phyloP scores from a whole-genome alignment of 352 stramenopile genomes.

The Pythium folliculosum region DNA sequence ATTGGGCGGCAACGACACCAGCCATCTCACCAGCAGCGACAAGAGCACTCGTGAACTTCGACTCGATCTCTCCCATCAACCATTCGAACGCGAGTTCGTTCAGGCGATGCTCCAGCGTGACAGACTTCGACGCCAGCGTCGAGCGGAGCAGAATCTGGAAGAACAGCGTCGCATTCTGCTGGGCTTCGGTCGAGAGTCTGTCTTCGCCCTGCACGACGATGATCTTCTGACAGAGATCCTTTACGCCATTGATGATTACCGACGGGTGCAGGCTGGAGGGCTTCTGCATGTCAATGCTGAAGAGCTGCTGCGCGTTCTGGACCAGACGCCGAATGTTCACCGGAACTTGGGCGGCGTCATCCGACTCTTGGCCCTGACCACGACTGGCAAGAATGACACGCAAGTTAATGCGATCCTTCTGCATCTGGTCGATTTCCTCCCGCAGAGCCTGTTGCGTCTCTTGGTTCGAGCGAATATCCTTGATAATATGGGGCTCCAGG shows the following conservation, averaged over 20 bases:
- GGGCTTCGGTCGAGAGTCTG: constrained; percentile 93
- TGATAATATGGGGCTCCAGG: constrained; percentile 85
- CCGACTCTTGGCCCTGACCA: constrained; percentile 92
- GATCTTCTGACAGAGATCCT: constrained; percentile 93
- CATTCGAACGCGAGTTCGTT: constrained; percentile 96
- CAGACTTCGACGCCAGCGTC: constrained; percentile 95
- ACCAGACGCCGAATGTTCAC: constrained; percentile 96
- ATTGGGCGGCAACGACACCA: constrained; percentile 98
- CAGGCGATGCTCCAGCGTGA: constrained; percentile 95
- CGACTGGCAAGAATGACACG: constrained; percentile 95
- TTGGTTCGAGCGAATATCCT: constrained; percentile 93
- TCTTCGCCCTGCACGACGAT: constrained; percentile 97
- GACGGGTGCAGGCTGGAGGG: constrained; percentile 92
- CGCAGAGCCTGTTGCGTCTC: constrained; percentile 93
- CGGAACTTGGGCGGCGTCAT: constrained; percentile 89
- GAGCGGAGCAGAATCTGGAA: constrained; percentile 98
- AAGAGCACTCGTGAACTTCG: constrained; percentile 94
- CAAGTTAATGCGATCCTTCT: constrained; percentile 94
- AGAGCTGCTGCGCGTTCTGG: constrained; percentile 95
- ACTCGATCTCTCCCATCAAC: constrained; percentile 96
- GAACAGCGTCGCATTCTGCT: constrained; percentile 98
- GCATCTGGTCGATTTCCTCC: constrained; percentile 92
- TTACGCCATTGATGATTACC: constrained; percentile 90
- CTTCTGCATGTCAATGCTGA: constrained; percentile 92
- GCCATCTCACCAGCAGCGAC: constrained; percentile 98